phyloP scores from a whole-genome alignment of 495 filamentous ascomycete genomes.

The Halenospora varia region DNA sequence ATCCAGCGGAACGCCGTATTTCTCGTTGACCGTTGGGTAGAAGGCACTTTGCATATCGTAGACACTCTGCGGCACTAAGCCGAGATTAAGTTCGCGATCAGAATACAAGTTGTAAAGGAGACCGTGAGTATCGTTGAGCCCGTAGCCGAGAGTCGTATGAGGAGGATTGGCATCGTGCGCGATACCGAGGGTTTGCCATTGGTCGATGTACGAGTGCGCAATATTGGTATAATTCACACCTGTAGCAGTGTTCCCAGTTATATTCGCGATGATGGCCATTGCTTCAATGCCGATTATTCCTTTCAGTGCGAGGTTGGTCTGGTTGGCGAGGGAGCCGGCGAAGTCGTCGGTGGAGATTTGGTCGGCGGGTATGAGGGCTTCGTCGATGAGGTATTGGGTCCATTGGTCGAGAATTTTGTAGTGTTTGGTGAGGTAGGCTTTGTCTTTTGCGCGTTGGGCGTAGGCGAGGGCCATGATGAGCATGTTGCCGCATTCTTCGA shows the following conservation, averaged over 20 bases:
- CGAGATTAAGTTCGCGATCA: slow-evolving; percentile 70
- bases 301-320: slow-evolving; percentile 91
- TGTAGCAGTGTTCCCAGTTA: slow-evolving; percentile 58
- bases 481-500: slow-evolving; percentile 96
- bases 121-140: slow-evolving; percentile 45
- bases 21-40: slow-evolving; percentile 69
- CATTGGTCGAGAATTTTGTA: slow-evolving; percentile 80
- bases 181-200: slow-evolving; percentile 74
- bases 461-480: slow-evolving; percentile 82
- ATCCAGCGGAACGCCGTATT: slow-evolving; percentile 81
- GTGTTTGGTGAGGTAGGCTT: slow-evolving; percentile 42
- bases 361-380: slow-evolving; percentile 72
- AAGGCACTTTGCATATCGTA: slow-evolving; percentile 78
- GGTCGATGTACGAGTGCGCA: slow-evolving; percentile 65
- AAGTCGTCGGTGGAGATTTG: slow-evolving; percentile 96
- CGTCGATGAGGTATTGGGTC: slow-evolving; percentile 81
- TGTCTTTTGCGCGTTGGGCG: slow-evolving; percentile 41
- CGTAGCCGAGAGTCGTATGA: slow-evolving; percentile 69
- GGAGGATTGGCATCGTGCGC: slow-evolving; percentile 58
- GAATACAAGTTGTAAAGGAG: slow-evolving; percentile 88
- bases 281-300: slow-evolving; percentile 90
- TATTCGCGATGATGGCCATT: slow-evolving; percentile 72
- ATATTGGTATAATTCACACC: slow-evolving; percentile 59
- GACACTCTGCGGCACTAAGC: slow-evolving; percentile 62
- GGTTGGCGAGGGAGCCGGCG: slow-evolving; percentile 79